Evolutionary conservation across 345 rosid genomes (phyloP).

Genomic region (Aquilaria sinensis): DNA sequence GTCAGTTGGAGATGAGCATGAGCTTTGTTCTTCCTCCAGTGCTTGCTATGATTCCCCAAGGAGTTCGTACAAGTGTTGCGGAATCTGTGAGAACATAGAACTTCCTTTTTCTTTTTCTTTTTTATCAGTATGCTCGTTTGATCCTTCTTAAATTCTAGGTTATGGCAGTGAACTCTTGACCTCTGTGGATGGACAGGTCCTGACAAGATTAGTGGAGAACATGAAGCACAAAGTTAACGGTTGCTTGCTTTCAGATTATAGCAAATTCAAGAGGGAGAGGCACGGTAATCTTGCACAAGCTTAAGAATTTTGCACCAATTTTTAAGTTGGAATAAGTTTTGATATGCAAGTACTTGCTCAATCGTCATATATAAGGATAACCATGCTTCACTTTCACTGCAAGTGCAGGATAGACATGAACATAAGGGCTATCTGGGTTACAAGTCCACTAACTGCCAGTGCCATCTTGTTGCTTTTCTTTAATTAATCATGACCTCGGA

Average conservation of each 20-base stretch:
- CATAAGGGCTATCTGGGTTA: no score
- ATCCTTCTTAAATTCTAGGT: not conserved
- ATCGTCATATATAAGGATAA: no score
- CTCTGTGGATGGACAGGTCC: slow-evolving; percentile 34
- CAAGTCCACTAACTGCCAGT: no score
- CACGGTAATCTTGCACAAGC: slow-evolving; percentile 5
- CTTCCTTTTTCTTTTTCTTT: not conserved
- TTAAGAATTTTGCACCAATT: not conserved
- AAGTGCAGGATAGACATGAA: no score
- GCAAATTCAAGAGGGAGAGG: slow-evolving; percentile 50
- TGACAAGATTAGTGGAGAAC: slow-evolving; percentile 59
- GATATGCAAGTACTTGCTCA: no score
- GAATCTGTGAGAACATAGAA: slow-evolving; percentile 39
- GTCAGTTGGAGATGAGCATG: slow-evolving; percentile 68
- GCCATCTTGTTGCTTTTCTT: no score
- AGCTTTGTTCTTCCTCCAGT: slow-evolving; percentile 75
- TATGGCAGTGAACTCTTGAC: not conserved
- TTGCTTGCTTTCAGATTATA: slow-evolving; percentile 77
- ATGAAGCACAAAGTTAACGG: slow-evolving; percentile 77
- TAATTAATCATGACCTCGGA: no score
- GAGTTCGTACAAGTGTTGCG: slow-evolving; percentile 52
- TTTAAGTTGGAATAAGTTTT: not conserved
- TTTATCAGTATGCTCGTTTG: not conserved
- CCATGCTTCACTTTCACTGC: no score
- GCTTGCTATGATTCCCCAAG: slow-evolving; percentile 60